Evolutionary conservation across 306 rosid genomes (phyloP).

Genomic region (Vigna reflexopilosa): DNA sequence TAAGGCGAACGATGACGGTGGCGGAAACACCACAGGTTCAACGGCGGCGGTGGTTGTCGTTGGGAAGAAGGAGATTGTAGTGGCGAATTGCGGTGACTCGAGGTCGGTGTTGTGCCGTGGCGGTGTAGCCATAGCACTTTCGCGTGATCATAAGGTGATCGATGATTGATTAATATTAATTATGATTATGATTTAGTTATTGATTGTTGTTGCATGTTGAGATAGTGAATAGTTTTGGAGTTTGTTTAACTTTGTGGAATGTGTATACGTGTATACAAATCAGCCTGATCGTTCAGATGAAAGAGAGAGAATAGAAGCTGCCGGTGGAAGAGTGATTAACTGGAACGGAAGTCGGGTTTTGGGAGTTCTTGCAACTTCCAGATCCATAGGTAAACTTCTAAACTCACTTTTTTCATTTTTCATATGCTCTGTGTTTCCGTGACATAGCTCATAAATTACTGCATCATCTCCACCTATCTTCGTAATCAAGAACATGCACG

Average conservation of each 20-base stretch:
- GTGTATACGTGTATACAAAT: background rate
- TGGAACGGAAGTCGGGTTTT: slow-evolving; percentile 63
- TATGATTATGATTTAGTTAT: too few species aligned
- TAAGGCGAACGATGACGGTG: background rate
- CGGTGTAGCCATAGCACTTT: slow-evolving; percentile 61
- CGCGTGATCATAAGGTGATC: slow-evolving; percentile 69
- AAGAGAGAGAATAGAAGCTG: slow-evolving; percentile 65
- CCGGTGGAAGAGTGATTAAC: slow-evolving; percentile 63
- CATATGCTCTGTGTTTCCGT: too few species aligned
- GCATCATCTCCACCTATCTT: too few species aligned
- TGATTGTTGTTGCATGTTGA: background rate
- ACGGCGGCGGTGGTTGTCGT: slow-evolving; percentile 66
- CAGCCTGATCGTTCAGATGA: slow-evolving; percentile 74
- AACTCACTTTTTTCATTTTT: too few species aligned
- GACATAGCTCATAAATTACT: too few species aligned
- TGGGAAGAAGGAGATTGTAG: slow-evolving; percentile 57
- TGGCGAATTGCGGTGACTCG: slow-evolving; percentile 72
- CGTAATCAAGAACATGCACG: too few species aligned
- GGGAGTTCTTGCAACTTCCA: slow-evolving; percentile 74
- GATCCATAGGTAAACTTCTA: slow-evolving; percentile 57
- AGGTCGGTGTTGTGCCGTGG: slow-evolving; percentile 64
- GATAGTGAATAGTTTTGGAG: background rate
- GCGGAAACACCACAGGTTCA: slow-evolving; percentile 54
- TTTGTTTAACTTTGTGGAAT: background rate
- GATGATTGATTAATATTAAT: too few species aligned